Base-by-base conservation (phyloP, 768 basidiomycete species). In the Sporobolomyces phaffii region DNA sequence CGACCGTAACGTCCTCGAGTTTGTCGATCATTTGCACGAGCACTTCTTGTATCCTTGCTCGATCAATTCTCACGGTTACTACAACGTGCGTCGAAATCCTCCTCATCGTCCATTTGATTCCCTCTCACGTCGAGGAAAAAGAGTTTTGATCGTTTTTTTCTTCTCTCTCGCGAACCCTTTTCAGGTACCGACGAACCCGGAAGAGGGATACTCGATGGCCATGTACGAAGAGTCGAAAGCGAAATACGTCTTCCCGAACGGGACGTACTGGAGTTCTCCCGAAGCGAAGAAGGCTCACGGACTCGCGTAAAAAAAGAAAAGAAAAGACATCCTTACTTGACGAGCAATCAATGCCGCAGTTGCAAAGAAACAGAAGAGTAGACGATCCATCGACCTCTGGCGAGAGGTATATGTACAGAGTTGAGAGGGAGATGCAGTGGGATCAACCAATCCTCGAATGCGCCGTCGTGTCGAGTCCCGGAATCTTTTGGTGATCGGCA, bases 1-100 rank as follows among this genome's bases (percentile, higher is more conserved):
- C 86, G 91, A 93, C 72, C 84, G 89, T 54, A 96, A 97, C 76
- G 93, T 96, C 6, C 85, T 97, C 44, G 92, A 80, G 70, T 80
- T 65, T 34, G 78, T 86, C 36, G 87, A 91, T 76, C 93, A 96
- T 77, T 81, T 97, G 43, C 93, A 98, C 78, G 91, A 97, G 74
- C 89, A 96, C 76, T 98, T 96, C 79, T 79, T 87, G 47, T 85
- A 85, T 66, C 91, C 91, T 3, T 90, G 89, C 73, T 87, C 89
- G 22, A 90, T 97, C 80, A 96, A 93, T 78, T 68, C 78, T 2
- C 82, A 82, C 20, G 93, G 92, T 44, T 82, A 90, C 44, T 97
- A 96, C 78, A 92, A 91, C 73, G 88, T 85, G 34, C 26, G 81
- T 73, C 9, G 6, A 10, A 7, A 6, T 28, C 31, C 38, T 53